phyloP scores from a whole-genome alignment of 805 yeast species.

The Candida arabinofermentans region DNA sequence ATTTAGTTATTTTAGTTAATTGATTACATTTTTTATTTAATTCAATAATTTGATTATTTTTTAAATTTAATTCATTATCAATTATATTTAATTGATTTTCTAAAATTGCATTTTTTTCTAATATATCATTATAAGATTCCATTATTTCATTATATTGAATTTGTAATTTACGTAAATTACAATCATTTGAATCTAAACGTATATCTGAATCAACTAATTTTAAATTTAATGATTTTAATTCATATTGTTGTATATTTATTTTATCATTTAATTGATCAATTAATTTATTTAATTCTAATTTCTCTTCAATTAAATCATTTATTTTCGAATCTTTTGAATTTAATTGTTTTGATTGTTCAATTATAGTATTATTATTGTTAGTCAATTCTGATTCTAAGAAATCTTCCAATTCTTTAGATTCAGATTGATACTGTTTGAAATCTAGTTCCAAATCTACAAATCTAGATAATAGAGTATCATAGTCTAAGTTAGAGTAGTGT shows the following conservation, averaged over 20 bases:
- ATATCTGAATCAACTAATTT: constrained; percentile 22
- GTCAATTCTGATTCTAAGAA: constrained; percentile 22
- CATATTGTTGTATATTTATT: constrained; percentile 1
- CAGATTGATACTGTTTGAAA: constrained; percentile 16
- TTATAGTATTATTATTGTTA: not conserved
- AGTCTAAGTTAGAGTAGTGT: constrained; percentile 6
- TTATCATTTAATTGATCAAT: constrained; percentile 5
- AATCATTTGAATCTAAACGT: constrained; percentile 22
- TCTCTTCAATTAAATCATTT: constrained; percentile 3
- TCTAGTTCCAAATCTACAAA: constrained; percentile 20
- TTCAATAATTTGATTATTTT: constrained; percentile 2
- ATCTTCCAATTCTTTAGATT: constrained; percentile 24
- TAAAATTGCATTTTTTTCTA: constrained; percentile 23
- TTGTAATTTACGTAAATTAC: constrained; percentile 16
- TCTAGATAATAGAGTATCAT: constrained; percentile 11
- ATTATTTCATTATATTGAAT: constrained; percentile 5
- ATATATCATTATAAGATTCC: constrained; percentile 14
- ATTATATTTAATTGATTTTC: constrained; percentile 18
- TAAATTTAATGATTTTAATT: constrained; percentile 6
- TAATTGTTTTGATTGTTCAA: constrained; percentile 2
- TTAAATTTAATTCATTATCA: constrained; percentile 1
- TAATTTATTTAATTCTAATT: constrained; percentile 6
- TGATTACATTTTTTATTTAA: constrained; percentile 9
- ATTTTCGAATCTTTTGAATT: not conserved
- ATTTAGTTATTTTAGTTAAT: constrained; percentile 20